Evolutionary conservation across 2,329 filamentous ascomycete species (phyloP), one percentile per base, ranked within the genome.

Genomic region (Onygenales sp.): DNA sequence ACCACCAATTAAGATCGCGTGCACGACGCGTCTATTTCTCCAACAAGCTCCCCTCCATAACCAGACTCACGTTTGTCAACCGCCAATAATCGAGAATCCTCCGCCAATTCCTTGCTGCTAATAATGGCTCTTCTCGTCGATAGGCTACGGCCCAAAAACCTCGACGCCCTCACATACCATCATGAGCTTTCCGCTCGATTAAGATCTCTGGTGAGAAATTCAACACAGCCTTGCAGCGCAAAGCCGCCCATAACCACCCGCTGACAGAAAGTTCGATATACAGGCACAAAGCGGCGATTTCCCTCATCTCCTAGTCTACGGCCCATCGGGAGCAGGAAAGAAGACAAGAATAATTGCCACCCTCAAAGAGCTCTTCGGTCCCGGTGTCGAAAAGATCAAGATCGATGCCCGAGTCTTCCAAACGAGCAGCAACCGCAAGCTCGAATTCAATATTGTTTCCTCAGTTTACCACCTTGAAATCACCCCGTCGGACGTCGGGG

Each of bases 321-420:
- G 93, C 0, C 93, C 93, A 1, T 96, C 92, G 0, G 93, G 93
- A 36, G 93, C 93, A 4, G 93, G 93, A 60, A 98, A 98, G 72
- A 98, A 98, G 74, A 98, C 93, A 1, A 85, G 93, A 43, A 94
- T 97, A 60, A 89, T 96, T 14, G 91, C 93, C 13, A 97, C 92
- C 0, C 76, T 98, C 3, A 95, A 95, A 69, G 92, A 96, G 66
- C 80, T 98, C 6, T 98, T 93, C 70, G 93, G 93, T 0, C 85
- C 92, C 0, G 92, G 93, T 43, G 93, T 95, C n/a, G 94, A 98
- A 67, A 97, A 96, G 79, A 98, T 98, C 79, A 97, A 97, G 76
- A 97, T 98, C 72, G 93, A 98, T 67, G 88, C 90, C 10, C 87
- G 93, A 59, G 87, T 96, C 55, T 98, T 98, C 75, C 91, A 95